These are phyloP conservation scores for Leishmania martiniquensis DNA, from an alignment of 208 protist species.

Conservation along the genomic window DNA sequence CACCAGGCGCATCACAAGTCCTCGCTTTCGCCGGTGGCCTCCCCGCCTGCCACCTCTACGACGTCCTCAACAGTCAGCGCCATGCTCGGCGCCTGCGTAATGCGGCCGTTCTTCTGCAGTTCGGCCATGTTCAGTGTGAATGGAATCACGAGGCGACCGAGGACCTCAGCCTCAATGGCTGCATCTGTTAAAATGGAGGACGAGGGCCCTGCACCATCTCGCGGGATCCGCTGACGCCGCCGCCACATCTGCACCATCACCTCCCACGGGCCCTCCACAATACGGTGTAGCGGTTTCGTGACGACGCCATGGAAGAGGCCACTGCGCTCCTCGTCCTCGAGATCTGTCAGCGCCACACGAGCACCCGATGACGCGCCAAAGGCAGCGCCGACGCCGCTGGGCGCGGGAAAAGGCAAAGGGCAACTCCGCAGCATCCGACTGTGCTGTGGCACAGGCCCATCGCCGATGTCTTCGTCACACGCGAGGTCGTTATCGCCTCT, in stretches of 20 bases:
- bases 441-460: neutral
- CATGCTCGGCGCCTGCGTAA: conserved; percentile 12
- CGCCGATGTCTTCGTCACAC: conserved; percentile 15
- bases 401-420: conserved; percentile 26
- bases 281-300: conserved; percentile 68
- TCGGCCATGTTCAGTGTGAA: conserved; percentile 46
- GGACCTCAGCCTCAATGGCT: conserved; percentile 37
- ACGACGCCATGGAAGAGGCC: conserved; percentile 40
- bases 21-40: neutral
- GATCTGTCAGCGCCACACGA: conserved; percentile 26
- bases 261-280: conserved; percentile 56
- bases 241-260: conserved; percentile 59
- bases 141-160: conserved; percentile 68
- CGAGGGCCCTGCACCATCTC: neutral
- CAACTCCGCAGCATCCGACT: conserved; percentile 26
- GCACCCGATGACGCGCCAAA: neutral
- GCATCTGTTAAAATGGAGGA: neutral
- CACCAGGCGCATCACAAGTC: conserved; percentile 9
- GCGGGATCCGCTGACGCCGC: conserved; percentile 11
- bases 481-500: conserved; percentile 26
- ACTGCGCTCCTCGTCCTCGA: conserved; percentile 12
- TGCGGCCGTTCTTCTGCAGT: conserved; percentile 4
- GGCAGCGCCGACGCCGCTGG: neutral
- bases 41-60: neutral
- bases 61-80: conserved; percentile 10